These are phyloP conservation scores for Tricholomella constricta DNA, from an alignment of 768 basidiomycete species.

Conservation along the genomic window DNA sequence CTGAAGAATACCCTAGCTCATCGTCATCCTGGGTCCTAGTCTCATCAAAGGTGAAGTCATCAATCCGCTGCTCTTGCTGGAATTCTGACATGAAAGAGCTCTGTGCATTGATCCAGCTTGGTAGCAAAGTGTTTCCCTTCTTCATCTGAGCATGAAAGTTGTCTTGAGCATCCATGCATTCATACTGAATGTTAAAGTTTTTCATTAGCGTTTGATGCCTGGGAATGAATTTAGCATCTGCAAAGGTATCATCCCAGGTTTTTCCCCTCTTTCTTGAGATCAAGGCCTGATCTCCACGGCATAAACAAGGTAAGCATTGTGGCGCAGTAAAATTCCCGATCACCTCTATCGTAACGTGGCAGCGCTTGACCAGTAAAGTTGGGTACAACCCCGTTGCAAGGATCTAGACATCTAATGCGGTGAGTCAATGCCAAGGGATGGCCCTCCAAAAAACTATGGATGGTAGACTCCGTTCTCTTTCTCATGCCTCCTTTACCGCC, in stretches of 20 bases:
- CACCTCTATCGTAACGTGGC: slow-evolving; percentile 31
- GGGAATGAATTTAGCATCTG: slow-evolving; percentile 14
- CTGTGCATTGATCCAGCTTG: neutral
- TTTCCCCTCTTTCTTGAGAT: slow-evolving; percentile 23
- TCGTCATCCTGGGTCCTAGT: neutral
- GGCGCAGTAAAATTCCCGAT: slow-evolving; percentile 30
- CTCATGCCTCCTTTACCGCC: too few relatives aligned
- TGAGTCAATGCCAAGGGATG: neutral
- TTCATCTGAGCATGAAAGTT: too few relatives aligned
- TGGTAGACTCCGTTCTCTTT: too few relatives aligned
- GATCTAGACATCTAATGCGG: neutral
- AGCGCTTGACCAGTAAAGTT: slow-evolving; percentile 1
- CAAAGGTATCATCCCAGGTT: slow-evolving; percentile 27
- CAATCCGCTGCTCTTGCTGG: neutral
- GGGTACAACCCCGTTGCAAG: neutral
- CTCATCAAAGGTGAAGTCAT: neutral
- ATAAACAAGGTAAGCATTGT: slow-evolving; percentile 34
- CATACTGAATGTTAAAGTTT: too few relatives aligned
- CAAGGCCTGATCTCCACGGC: slow-evolving; percentile 24
- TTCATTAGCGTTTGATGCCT: slow-evolving; percentile 20
- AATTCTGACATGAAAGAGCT: neutral
- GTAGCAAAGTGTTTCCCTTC: neutral
- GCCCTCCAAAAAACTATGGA: neutral
- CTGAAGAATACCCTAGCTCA: neutral
- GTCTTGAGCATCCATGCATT: too few relatives aligned